A percentile compares a stretch with the other conserved stretches of the same genome.
phyloP scores from a whole-genome alignment of 129 eudicot genomes.

The Flaveria bidentis region DNA sequence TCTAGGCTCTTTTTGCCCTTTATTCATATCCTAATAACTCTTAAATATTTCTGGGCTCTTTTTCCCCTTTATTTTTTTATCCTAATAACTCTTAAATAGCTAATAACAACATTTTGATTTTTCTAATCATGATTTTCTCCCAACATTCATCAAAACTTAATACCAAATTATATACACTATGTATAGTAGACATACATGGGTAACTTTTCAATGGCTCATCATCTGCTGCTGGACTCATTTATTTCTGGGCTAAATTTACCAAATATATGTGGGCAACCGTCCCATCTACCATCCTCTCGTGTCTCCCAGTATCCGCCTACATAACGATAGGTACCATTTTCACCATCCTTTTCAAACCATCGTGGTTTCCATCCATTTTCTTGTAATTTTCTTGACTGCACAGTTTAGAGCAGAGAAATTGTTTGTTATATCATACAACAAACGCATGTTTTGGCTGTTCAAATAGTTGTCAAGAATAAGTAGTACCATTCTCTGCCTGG shows the following conservation, averaged over 20 bases:
- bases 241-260: constrained; percentile 54
- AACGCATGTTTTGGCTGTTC: background rate
- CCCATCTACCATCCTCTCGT: constrained; percentile 62
- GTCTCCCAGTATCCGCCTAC: constrained; percentile 87
- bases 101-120: background rate
- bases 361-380: constrained; percentile 85
- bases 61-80: background rate
- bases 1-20: background rate
- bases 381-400: constrained; percentile 87
- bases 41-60: background rate
- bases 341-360: constrained; percentile 68
- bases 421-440: background rate
- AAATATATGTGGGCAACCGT: constrained; percentile 70
- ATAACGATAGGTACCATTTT: constrained; percentile 60
- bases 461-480: background rate
- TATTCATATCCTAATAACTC: background rate
- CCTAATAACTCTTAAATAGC: constrained; percentile 1
- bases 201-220: constrained; percentile 23
- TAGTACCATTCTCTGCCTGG: constrained; percentile 82
- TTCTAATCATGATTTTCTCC: constrained; percentile 10
- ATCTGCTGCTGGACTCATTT: constrained; percentile 38
- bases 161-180: background rate
- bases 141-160: constrained; percentile 13
- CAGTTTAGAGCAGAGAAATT: background rate
- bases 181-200: background rate